A percentile compares a stretch with the other conserved stretches of the same genome.
Conservation (phyloP, 2,329 filamentous ascomycete genomes). For the Ophiostoma ips region DNA sequence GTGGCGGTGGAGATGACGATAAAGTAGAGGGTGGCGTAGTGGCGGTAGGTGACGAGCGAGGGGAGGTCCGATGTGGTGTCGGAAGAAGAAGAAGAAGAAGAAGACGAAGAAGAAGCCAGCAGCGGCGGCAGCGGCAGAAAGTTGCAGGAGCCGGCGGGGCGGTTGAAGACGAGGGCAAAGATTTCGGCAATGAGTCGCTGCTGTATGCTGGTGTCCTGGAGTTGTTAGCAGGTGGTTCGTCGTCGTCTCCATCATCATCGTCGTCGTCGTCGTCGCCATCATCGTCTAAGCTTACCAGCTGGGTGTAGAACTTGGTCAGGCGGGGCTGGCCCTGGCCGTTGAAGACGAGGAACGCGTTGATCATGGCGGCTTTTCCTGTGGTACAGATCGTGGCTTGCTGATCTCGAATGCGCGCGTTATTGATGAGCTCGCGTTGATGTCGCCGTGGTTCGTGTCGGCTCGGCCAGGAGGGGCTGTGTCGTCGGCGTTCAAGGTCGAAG, state of each 20-base stretch:
- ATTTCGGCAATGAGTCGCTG: conserved; percentile 95
- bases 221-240: not conserved
- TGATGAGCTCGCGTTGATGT: no score
- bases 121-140: conserved; percentile 71
- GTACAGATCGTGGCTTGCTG: no score
- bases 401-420: no score
- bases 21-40: conserved; percentile 97
- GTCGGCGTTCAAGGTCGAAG: no score
- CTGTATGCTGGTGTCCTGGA: conserved; percentile 91
- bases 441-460: no score
- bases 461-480: no score
- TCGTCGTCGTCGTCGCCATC: not conserved
- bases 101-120: conserved; percentile 47
- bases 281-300: conserved; percentile 46
- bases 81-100: conserved; percentile 47
- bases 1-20: conserved; percentile 95
- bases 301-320: conserved; percentile 96
- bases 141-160: conserved; percentile 86
- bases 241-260: not conserved
- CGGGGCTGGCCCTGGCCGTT: conserved; percentile 96
- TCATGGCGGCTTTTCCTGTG: conserved; percentile 70
- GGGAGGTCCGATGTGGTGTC: conserved; percentile 73
- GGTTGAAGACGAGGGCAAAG: conserved; percentile 87
- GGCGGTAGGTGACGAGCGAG: conserved; percentile 90
- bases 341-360: conserved; percentile 97